Base-by-base conservation (phyloP, 345 rosid species). In the Microcos paniculata region DNA sequence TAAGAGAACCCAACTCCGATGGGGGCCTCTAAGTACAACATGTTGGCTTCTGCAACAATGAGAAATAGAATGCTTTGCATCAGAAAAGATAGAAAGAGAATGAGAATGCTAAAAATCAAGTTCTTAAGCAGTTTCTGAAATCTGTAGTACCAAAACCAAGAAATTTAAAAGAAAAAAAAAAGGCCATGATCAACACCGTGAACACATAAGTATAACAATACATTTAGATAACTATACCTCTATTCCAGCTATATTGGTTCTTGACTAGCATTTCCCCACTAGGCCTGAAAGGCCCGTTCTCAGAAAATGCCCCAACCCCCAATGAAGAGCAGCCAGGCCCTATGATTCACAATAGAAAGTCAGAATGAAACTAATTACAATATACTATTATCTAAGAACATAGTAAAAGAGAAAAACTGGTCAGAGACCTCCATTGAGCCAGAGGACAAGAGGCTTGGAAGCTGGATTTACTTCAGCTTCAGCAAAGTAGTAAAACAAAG, bases 251-350 rank as follows among this genome's bases (percentile, higher is more conserved):
- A 83, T 86, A 89, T 5, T 81, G 86, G 72, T 96, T 96, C 82
- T 83, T 93, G 74, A 90, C 91, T 74, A 96, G 81, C 24, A 68
- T 79, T 45, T 84, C 68, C n/a, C 98, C 97, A 57, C 89, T 90
- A 8, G 99, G 99, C 84, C 99, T 90, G 77, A 96, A 96, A 6
- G 99, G 99, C 8, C 99, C 99, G 65, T 93, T 92, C 70, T 96
- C 99, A 52, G 96, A 90, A 76, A 96, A 96, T 73, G 98, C 99
- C 55, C 99, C 99, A 69, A 93, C 96, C 63, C 99, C 99, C 62
- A 96, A 74, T 57, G 99, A 96, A 73, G 99, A 96, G 69, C 99
- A 96, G 18, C 99, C 99, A n/a, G 99, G 99, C 70, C 94, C 94
- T 90, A 82, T 63, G 80, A 69, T 62, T 38, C 18, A 33, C 30